Percentiles rank a stretch among this genome's conserved stretches.
phyloP scores from a whole-genome alignment of 1,284 basidiomycete genomes.

The Cryptococcus hybrid region DNA sequence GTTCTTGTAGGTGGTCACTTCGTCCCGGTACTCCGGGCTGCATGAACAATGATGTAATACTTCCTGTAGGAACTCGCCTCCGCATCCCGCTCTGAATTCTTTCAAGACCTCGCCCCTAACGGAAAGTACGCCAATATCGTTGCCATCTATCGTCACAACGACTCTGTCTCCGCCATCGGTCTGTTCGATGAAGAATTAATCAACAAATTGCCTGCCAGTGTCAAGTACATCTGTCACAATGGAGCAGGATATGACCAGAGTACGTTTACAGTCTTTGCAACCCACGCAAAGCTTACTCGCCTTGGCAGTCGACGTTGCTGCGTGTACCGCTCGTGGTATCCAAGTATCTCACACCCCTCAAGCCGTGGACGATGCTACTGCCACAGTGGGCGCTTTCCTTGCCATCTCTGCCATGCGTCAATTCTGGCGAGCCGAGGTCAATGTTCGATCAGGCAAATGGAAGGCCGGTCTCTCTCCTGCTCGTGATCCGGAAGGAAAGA shows the following conservation, averaged over 20 bases:
- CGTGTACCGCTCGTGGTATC: conserved; percentile 73
- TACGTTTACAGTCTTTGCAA: conserved; percentile 10
- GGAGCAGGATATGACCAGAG: conserved; percentile 73
- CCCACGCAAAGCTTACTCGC: conserved; percentile 2
- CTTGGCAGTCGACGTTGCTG: conserved; percentile 61
- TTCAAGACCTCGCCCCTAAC: conserved; percentile 57
- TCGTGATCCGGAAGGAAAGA: conserved; percentile 73
- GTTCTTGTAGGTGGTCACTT: conserved; percentile 60
- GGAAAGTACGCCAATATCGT: conserved; percentile 72
- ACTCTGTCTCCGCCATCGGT: conserved; percentile 56
- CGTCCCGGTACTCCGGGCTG: too few relatives aligned
- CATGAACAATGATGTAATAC: neutral
- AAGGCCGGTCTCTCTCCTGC: conserved; percentile 58
- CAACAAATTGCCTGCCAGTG: conserved; percentile 60
- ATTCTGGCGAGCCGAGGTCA: conserved; percentile 69
- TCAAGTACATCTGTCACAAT: conserved; percentile 87
- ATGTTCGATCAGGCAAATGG: conserved; percentile 60
- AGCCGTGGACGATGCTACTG: conserved; percentile 88
- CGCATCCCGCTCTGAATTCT: conserved; percentile 64
- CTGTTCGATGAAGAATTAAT: conserved; percentile 77
- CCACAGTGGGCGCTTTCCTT: conserved; percentile 82
- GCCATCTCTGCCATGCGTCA: conserved; percentile 79
- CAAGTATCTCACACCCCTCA: conserved; percentile 85
- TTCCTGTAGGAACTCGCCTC: conserved; percentile 63
- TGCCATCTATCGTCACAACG: conserved; percentile 70